Evolutionary conservation across 148 eudicot genomes (phyloP).

Genomic region (Amaranthus cruentus): DNA sequence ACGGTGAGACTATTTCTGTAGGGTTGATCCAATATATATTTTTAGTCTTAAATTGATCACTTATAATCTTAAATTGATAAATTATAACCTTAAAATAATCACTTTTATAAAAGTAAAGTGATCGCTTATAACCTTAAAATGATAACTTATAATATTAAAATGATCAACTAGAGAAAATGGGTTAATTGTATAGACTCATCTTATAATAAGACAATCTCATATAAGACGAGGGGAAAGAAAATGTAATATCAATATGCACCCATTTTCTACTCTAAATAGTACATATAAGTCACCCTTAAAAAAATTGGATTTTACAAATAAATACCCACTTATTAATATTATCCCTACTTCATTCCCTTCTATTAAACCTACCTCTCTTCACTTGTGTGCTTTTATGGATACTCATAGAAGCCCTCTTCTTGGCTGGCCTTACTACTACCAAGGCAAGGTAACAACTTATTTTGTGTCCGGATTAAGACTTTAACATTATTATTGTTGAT

Average conservation of each 20-base stretch:
- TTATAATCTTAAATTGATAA: too few species aligned
- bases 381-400: constrained; percentile 14
- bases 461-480: not conserved
- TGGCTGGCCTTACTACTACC: constrained; percentile 27
- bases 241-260: too few species aligned
- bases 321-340: not conserved
- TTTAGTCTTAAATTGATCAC: too few species aligned
- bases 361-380: not conserved
- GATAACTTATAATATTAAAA: not conserved
- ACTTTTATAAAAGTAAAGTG: too few species aligned
- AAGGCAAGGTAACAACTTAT: constrained; percentile 25
- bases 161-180: too few species aligned
- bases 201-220: too few species aligned
- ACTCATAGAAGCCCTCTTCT: constrained; percentile 20
- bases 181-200: not conserved
- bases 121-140: too few species aligned
- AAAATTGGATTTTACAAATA: constrained; percentile 3
- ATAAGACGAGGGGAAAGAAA: not conserved
- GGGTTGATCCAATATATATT: too few species aligned
- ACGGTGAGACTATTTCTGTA: too few species aligned
- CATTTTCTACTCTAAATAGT: constrained; percentile 10
- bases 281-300: constrained; percentile 17
- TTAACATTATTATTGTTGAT: not conserved
- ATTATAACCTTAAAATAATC: too few species aligned
- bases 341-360: constrained; percentile 6